These are phyloP conservation scores for Veloboletus limbatus DNA, from an alignment of 1,284 basidiomycete species.

Conservation along the genomic window DNA sequence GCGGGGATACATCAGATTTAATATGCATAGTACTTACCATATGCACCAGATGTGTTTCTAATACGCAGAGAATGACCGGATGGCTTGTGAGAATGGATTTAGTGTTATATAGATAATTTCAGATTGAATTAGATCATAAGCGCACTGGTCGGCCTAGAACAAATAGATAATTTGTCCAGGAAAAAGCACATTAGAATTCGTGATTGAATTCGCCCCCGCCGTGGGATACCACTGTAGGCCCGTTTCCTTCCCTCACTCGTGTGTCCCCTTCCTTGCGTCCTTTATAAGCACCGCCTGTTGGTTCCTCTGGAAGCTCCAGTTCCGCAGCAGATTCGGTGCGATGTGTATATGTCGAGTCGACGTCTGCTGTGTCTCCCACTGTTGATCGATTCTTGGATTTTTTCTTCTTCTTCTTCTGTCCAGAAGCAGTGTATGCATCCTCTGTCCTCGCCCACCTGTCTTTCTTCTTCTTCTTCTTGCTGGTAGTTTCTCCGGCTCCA, in stretches of 20 bases:
- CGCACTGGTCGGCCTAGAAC: too few relatives aligned
- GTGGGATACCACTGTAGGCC: conserved; percentile 14
- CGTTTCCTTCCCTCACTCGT: conserved; percentile 18
- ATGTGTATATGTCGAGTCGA: conserved; percentile 43
- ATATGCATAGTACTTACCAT: too few relatives aligned
- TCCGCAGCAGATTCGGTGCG: conserved; percentile 45
- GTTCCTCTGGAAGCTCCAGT: conserved; percentile 58
- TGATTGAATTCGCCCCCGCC: conserved; percentile 46
- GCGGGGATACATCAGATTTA: too few relatives aligned
- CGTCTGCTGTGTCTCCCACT: conserved; percentile 40
- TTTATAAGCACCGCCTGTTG: conserved; percentile 64
- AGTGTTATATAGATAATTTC: too few relatives aligned
- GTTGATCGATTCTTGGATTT: conserved; percentile 54
- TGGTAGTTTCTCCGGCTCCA: conserved; percentile 39
- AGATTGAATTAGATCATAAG: too few relatives aligned
- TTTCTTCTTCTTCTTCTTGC: conserved; percentile 73
- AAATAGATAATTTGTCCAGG: too few relatives aligned
- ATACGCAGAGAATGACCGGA: too few relatives aligned
- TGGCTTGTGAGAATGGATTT: too few relatives aligned
- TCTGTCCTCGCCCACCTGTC: conserved; percentile 81
- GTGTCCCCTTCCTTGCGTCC: conserved; percentile 25
- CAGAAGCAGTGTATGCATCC: conserved; percentile 66
- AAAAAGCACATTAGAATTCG: conserved; percentile 37
- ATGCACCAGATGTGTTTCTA: too few relatives aligned
- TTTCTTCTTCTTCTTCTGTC: conserved; percentile 48